Conservation (phyloP, 495 filamentous ascomycete genomes). For the Talaromyces stipitatus region DNA sequence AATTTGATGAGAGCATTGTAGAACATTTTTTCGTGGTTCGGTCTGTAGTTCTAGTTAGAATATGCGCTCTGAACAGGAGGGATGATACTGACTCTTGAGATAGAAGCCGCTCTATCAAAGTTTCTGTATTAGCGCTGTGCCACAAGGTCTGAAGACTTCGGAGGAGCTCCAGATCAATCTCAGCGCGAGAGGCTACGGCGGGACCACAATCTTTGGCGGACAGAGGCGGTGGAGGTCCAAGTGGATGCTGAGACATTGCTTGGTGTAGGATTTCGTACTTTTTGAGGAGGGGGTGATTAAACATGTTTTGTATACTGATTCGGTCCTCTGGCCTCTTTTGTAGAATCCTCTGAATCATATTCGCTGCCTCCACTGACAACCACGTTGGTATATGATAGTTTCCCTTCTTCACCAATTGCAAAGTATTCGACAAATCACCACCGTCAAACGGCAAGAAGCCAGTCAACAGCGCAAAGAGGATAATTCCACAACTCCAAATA, state of each 20-base stretch:
- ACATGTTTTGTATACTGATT: slow-evolving; percentile 71
- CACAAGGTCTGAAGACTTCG: slow-evolving; percentile 80
- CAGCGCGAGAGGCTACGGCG: slow-evolving; percentile 38
- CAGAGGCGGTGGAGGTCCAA: slow-evolving; percentile 47
- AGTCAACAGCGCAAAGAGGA: slow-evolving; percentile 75
- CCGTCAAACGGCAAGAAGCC: slow-evolving; percentile 80
- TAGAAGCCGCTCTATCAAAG: slow-evolving; percentile 57
- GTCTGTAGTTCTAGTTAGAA: slow-evolving; percentile 33
- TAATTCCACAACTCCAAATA: slow-evolving; percentile 92
- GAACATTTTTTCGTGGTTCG: slow-evolving; percentile 84
- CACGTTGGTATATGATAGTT: slow-evolving; percentile 62
- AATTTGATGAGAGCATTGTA: slow-evolving; percentile 79
- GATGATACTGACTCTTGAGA: slow-evolving; percentile 56
- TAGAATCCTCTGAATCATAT: slow-evolving; percentile 71
- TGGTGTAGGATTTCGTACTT: slow-evolving; percentile 67
- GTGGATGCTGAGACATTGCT: slow-evolving; percentile 37
- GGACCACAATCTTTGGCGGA: slow-evolving; percentile 46
- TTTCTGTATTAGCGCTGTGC: slow-evolving; percentile 70
- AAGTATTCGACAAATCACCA: slow-evolving; percentile 46
- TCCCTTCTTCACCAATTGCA: slow-evolving; percentile 60
- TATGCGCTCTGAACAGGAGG: neutral
- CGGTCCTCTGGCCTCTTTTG: slow-evolving; percentile 64
- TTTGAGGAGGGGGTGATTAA: slow-evolving; percentile 71
- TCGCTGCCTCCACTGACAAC: slow-evolving; percentile 62
- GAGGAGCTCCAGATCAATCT: slow-evolving; percentile 72